These are phyloP conservation scores for Hypoxylon sp. DNA, from an alignment of 2,329 filamentous ascomycete species.

Conservation along the genomic window DNA sequence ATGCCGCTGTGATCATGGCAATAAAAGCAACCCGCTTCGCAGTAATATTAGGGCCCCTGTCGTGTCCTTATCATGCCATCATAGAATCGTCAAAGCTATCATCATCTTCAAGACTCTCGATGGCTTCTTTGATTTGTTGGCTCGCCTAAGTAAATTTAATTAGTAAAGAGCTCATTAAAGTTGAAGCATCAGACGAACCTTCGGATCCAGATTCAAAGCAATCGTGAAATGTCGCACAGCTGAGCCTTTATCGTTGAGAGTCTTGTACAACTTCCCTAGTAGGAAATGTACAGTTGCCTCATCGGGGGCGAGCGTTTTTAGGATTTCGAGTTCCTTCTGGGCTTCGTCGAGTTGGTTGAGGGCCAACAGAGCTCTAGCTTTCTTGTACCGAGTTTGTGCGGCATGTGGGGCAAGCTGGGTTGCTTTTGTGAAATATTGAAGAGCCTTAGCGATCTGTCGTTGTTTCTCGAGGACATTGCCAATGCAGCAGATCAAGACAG, in stretches of 20 bases:
- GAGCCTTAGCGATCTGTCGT: constrained; percentile 82
- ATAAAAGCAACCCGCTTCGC: constrained; percentile 29
- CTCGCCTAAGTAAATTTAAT: constrained; percentile 74
- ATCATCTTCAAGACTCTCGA: constrained; percentile 90
- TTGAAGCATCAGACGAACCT: constrained; percentile 71
- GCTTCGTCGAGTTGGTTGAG: constrained; percentile 79
- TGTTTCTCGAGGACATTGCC: constrained; percentile 91
- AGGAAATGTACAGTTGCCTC: constrained; percentile 97
- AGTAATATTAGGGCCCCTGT: constrained; percentile 32
- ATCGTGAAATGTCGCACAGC: constrained; percentile 97
- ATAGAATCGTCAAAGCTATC: constrained; percentile 78
- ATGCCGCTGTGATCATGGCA: constrained; percentile 31
- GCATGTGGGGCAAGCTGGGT: constrained; percentile 85
- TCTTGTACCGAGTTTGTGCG: constrained; percentile 90
- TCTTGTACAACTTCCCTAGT: constrained; percentile 86
- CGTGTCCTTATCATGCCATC: constrained; percentile 65
- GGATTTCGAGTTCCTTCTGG: constrained; percentile 84
- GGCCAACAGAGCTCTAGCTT: constrained; percentile 87
- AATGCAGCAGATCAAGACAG: constrained; percentile 92
- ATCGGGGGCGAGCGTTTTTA: constrained; percentile 93
- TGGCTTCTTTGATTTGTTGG: constrained; percentile 94
- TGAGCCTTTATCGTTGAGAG: constrained; percentile 77
- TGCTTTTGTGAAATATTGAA: constrained; percentile 86
- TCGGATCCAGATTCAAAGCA: constrained; percentile 94
- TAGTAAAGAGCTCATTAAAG: constrained; percentile 42